These are phyloP conservation scores for Phoenix roebelenii DNA, from an alignment of 176 grass and related monocot genomes.

Conservation along the genomic window DNA sequence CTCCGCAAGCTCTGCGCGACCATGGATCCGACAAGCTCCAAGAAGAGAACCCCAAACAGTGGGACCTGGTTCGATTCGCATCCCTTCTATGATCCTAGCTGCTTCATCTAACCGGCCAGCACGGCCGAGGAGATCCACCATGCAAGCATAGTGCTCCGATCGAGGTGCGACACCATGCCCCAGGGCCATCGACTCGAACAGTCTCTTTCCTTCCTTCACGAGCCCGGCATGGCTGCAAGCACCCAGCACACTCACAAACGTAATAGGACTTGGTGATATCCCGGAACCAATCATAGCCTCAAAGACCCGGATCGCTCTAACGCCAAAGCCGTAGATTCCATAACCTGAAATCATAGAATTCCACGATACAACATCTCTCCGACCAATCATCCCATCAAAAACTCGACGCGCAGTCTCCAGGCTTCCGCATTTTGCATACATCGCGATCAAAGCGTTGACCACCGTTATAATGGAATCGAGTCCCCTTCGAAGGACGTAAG, in stretches of 20 bases:
- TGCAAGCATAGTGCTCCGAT: conserved; percentile 59
- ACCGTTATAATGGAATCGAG: conserved; percentile 44
- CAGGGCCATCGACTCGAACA: conserved; percentile 54
- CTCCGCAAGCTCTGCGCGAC: conserved; percentile 61
- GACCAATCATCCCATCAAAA: conserved; percentile 33
- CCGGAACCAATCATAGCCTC: conserved; percentile 43
- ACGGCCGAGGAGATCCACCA: conserved; percentile 72
- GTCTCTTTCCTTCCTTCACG: conserved; percentile 60
- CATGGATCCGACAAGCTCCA: conserved; percentile 74
- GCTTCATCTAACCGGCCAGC: conserved; percentile 53
- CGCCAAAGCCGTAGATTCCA: conserved; percentile 48
- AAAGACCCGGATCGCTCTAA: conserved; percentile 38
- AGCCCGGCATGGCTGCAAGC: conserved; percentile 83
- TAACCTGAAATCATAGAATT: conserved; percentile 68
- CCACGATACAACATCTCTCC: conserved; percentile 63
- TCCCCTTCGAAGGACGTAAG: conserved; percentile 48
- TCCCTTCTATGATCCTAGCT: conserved; percentile 42
- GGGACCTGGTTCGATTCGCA: conserved; percentile 44
- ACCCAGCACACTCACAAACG: conserved; percentile 65
- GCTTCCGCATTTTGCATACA: conserved; percentile 71
- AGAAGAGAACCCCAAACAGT: conserved; percentile 78
- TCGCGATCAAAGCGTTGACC: conserved; percentile 50
- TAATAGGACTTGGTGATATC: conserved; percentile 44
- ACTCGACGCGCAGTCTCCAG: conserved; percentile 25
- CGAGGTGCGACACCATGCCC: conserved; percentile 33